Evolutionary conservation across 2,329 filamentous ascomycete genomes (phyloP), one percentile per base, ranked within the genome.

Genomic region (Penicillium brasilianum): DNA sequence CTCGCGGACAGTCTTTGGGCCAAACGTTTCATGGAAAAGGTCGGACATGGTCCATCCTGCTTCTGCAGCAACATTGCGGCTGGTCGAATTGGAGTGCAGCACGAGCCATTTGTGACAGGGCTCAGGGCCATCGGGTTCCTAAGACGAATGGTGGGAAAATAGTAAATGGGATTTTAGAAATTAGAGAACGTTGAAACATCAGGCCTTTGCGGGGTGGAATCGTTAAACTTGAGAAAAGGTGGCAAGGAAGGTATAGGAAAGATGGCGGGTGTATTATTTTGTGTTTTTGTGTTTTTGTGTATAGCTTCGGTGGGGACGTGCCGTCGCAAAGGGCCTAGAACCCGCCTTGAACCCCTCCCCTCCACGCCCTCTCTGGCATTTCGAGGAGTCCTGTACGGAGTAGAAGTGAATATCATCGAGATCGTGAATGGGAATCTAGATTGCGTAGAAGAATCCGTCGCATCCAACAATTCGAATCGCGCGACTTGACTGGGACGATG

Each of bases 21-120:
- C 53, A 70, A 69, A 70, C 66, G 66, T 69, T 67, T 70, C 64
- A 70, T 64, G 68, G 65, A 65, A 64, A 54, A 57, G 58, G 60
- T 60, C 62, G 66, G 64, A 69, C 63, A 57, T 64, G 57, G 51
- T 39, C 55, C 58, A 57, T 62, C 61, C 37, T 69, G 62, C 63
- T 64, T 65, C 62, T 69, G 63, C 65, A 66, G 57, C 59, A 41
- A 56, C 43, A 37, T 41, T 48, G 43, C 48, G 44, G 52, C 44
- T 39, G 58, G 64, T 53, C 61, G 66, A 67, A 67, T 67, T 69
- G 63, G 51, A 63, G 59, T 13, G 55, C 57, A 57, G 67, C 55
- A 67, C 52, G 55, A 64, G 61, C 60, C 55, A 62, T 60, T 60
- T 61, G 67, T 67, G 62, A 65, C 58, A 66, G 55, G 65, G 61